Conservation (phyloP, 495 filamentous ascomycete genomes). For the Penicillium cosmopolitanum region DNA sequence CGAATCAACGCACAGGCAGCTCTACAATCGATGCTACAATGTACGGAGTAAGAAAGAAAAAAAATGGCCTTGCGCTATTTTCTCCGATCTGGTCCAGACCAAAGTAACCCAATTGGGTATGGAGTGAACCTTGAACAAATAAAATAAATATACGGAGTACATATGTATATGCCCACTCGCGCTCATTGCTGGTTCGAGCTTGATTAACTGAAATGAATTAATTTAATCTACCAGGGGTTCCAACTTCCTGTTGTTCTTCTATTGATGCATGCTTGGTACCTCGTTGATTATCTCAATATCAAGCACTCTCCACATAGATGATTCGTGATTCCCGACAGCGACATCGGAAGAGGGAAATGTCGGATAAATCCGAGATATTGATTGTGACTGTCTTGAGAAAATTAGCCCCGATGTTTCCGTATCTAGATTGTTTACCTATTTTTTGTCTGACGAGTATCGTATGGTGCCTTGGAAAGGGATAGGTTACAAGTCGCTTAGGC, state of each 20-base stretch:
- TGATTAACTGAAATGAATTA: constrained; percentile 4
- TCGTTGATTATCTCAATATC: background rate
- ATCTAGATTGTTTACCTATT: no score
- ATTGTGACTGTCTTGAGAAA: background rate
- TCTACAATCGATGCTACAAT: constrained; percentile 7
- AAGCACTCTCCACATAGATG: background rate
- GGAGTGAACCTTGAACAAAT: background rate
- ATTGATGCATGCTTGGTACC: background rate
- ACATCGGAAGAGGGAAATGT: background rate
- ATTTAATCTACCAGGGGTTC: background rate
- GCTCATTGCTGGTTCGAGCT: background rate
- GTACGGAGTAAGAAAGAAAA: background rate
- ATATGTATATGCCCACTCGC: background rate
- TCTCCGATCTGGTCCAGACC: background rate
- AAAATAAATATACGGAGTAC: background rate
- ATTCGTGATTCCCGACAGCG: constrained; percentile 1
- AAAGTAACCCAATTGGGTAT: constrained; percentile 5
- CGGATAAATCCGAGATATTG: background rate
- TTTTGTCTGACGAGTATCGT: no score
- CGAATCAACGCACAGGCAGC: constrained; percentile 7
- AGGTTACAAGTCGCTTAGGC: background rate
- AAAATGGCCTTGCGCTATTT: background rate
- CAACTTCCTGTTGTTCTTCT: background rate
- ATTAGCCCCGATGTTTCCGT: no score
- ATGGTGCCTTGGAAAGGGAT: no score